phyloP scores from a whole-genome alignment of 2,329 filamentous ascomycete genomes.

The Aspergillus sp. region DNA sequence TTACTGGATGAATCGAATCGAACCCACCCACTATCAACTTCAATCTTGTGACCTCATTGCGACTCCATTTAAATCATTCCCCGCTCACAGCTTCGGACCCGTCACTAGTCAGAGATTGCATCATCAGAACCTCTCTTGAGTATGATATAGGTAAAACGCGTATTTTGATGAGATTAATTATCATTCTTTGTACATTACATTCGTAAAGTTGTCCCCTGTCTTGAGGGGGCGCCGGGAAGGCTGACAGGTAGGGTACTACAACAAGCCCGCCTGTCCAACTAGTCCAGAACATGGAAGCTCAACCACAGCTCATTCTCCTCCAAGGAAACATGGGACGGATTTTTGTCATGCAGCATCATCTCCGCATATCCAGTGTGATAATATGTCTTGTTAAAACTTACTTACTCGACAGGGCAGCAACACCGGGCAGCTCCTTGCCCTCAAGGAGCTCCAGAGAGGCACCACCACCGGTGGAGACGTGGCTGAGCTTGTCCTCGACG shows the following conservation, averaged over 20 bases:
- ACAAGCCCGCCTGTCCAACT: slow-evolving; percentile 3
- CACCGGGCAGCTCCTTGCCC: slow-evolving; percentile 96
- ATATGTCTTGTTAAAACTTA: slow-evolving; percentile 37
- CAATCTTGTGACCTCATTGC: background rate
- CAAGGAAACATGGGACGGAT: background rate
- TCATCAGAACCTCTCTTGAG: slow-evolving; percentile 25
- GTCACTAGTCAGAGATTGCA: slow-evolving; percentile 25
- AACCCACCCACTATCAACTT: background rate
- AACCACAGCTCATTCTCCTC: background rate
- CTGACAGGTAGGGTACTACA: background rate
- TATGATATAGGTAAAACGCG: slow-evolving; percentile 14
- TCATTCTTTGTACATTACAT: slow-evolving; percentile 41
- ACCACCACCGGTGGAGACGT: slow-evolving; percentile 96
- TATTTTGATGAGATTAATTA: slow-evolving; percentile 26
- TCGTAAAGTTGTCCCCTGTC: slow-evolving; percentile 3
- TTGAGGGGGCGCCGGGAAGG: background rate
- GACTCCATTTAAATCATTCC: background rate
- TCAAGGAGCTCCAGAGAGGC: slow-evolving; percentile 94
- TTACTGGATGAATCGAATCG: background rate
- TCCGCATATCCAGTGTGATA: background rate
- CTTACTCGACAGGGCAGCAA: slow-evolving; percentile 81
- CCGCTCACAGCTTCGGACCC: slow-evolving; percentile 31
- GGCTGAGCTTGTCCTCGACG: slow-evolving; percentile 94
- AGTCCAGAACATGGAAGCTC: background rate
- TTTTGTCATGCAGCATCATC: background rate